Evolutionary conservation across 2,329 filamentous ascomycete species (phyloP).

Genomic region (Fusarium transvaalense): DNA sequence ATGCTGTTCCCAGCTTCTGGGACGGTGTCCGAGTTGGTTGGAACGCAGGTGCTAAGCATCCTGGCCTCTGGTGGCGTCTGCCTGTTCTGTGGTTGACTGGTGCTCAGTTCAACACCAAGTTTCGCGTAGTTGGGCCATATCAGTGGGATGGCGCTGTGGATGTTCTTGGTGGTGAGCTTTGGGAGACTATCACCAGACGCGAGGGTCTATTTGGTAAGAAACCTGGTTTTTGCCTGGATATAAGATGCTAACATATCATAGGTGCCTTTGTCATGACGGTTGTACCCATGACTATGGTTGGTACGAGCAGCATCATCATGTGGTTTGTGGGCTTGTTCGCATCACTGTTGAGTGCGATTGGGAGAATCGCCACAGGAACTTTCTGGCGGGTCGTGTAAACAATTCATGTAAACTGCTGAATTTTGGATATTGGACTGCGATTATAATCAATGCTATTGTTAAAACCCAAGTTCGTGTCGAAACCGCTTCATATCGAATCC

Average conservation of each 20-base stretch:
- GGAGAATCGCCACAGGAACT: background rate
- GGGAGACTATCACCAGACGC: background rate
- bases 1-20: background rate
- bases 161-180: background rate
- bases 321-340: background rate
- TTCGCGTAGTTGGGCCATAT: background rate
- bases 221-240: accelerated
- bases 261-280: background rate
- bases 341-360: background rate
- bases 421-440: background rate
- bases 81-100: background rate
- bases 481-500: too few species aligned
- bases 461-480: background rate
- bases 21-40: background rate
- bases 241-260: background rate
- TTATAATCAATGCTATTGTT: background rate
- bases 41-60: background rate
- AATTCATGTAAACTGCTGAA: background rate
- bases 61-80: background rate
- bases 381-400: background rate
- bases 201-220: background rate
- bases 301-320: background rate
- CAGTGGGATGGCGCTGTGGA: background rate
- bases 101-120: slow-evolving; percentile 1
- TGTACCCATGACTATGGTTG: slow-evolving; percentile 1